These are phyloP conservation scores for Arthrobotrys iridis DNA, from an alignment of 2,329 filamentous ascomycete species.

Conservation along the genomic window DNA sequence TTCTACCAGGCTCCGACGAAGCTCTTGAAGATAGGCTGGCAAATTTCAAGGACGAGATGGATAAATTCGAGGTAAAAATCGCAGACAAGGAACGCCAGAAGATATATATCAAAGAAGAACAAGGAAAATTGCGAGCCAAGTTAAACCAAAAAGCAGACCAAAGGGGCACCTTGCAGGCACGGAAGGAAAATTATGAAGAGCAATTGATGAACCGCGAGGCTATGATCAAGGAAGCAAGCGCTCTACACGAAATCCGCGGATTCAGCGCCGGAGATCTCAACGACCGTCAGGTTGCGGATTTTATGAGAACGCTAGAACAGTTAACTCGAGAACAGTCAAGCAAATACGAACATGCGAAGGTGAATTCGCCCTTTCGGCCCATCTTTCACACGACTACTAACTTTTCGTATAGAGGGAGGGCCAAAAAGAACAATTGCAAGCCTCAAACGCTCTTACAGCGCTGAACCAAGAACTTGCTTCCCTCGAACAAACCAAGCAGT, in stretches of 20 bases:
- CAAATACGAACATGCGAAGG: constrained; percentile 73
- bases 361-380: background rate
- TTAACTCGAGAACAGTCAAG: constrained; percentile 80
- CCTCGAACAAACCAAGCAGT: constrained; percentile 77
- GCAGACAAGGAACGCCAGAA: constrained; percentile 33
- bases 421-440: constrained; percentile 76
- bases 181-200: constrained; percentile 85
- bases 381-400: background rate
- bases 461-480: constrained; percentile 76
- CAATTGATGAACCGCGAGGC: constrained; percentile 76
- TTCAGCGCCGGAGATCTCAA: constrained; percentile 78
- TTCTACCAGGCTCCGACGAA: constrained; percentile 41
- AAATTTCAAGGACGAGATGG: constrained; percentile 52
- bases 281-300: constrained; percentile 76
- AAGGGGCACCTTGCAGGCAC: constrained; percentile 81
- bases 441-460: constrained; percentile 76
- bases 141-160: constrained; percentile 62
- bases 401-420: constrained; percentile 68
- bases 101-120: constrained; percentile 24
- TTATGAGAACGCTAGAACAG: constrained; percentile 80
- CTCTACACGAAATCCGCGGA: constrained; percentile 80
- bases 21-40: constrained; percentile 30
- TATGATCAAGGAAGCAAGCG: constrained; percentile 81
- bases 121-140: constrained; percentile 15
- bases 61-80: constrained; percentile 35